Percentiles rank a stretch among this genome's conserved stretches.
phyloP scores from a whole-genome alignment of 129 eudicot species.

The Pittosporum tobira region DNA sequence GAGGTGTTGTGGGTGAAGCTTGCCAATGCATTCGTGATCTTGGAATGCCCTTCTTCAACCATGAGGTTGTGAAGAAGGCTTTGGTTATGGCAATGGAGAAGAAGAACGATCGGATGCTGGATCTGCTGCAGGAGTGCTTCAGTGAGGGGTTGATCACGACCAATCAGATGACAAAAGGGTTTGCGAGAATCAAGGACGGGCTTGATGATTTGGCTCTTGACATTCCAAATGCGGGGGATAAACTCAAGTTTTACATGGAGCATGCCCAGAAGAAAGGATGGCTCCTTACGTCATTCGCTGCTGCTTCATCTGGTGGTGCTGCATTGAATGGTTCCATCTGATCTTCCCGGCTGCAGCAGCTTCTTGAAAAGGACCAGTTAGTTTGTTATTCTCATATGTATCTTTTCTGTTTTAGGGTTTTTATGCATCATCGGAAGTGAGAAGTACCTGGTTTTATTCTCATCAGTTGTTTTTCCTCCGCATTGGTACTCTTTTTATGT shows the following conservation, averaged over 20 bases:
- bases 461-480: too few species aligned
- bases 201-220: constrained; percentile 89
- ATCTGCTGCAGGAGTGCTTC: constrained; percentile 71
- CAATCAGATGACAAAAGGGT: constrained; percentile 90
- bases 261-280: constrained; percentile 61
- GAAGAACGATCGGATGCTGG: constrained; percentile 78
- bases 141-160: constrained; percentile 81
- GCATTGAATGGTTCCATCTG: too few species aligned
- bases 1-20: constrained; percentile 79
- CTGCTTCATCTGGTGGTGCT: too few species aligned
- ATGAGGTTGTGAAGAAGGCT: constrained; percentile 91
- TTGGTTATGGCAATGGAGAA: constrained; percentile 97
- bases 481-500: too few species aligned
- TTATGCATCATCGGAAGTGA: too few species aligned
- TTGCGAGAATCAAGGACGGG: constrained; percentile 66
- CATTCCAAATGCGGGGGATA: constrained; percentile 68
- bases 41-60: constrained; percentile 89
- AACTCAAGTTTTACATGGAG: constrained; percentile 45
- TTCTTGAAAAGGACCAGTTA: too few species aligned
- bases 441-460: too few species aligned
- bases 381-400: too few species aligned
- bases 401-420: too few species aligned
- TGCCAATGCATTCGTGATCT: constrained; percentile 83
- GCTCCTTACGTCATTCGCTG: constrained; percentile 42
- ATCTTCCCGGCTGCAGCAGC: too few species aligned